phyloP scores from a whole-genome alignment of 257 asterid species.

The Petrea volubilis region DNA sequence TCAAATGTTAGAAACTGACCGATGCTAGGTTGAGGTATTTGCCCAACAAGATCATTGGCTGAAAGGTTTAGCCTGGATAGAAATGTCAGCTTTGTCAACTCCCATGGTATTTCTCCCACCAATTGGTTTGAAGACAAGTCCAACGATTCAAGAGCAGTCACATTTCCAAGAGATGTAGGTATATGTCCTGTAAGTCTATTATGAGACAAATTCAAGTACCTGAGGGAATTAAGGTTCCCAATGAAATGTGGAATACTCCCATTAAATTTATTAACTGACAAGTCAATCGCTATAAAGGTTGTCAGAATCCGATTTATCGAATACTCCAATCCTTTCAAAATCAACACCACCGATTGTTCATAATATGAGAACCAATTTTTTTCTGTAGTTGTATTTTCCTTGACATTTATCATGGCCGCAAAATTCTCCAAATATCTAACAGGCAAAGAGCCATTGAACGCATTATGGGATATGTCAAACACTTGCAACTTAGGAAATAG shows the following conservation, averaged over 20 bases:
- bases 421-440: neutral
- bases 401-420: neutral
- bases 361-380: neutral
- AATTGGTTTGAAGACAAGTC: no score
- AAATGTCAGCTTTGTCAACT: no score
- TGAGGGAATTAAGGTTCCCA: no score
- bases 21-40: neutral
- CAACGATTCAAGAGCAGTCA: no score
- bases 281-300: neutral
- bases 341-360: no score
- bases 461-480: conserved; percentile 25
- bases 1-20: neutral
- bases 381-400: neutral
- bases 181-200: no score
- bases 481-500: conserved; percentile 24
- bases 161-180: no score
- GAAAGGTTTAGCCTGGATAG: no score
- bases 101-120: no score
- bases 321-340: neutral
- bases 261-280: no score
- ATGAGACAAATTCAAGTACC: no score
- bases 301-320: neutral
- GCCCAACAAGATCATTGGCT: neutral
- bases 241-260: no score
- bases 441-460: conserved; percentile 7